Evolutionary conservation across 2,329 filamentous ascomycete genomes (phyloP).

Genomic region (Truncatella angustata): DNA sequence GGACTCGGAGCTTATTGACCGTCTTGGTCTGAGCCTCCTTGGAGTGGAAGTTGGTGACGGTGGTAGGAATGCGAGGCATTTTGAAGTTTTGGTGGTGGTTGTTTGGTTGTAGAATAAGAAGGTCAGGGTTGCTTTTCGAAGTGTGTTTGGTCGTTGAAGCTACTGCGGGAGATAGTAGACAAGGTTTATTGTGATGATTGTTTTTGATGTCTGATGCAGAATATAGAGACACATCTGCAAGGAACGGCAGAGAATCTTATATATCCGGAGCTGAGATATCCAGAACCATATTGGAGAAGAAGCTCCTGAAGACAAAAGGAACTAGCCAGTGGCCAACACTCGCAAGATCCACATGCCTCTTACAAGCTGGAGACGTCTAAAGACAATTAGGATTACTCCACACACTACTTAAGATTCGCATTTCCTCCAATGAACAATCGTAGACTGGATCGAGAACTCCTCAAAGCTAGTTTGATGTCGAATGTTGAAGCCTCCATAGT

Average conservation of each 20-base stretch:
- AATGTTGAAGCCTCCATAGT: too few relatives aligned
- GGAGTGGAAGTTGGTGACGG: slow-evolving; percentile 5
- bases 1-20: background rate
- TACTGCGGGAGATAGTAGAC: background rate
- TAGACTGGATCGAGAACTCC: too few relatives aligned
- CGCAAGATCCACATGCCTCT: too few relatives aligned
- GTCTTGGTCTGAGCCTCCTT: background rate
- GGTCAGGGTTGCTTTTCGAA: background rate
- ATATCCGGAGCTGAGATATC: background rate
- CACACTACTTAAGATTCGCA: too few relatives aligned
- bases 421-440: too few relatives aligned
- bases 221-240: slow-evolving; percentile 1
- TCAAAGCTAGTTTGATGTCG: too few relatives aligned
- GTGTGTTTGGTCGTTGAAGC: background rate
- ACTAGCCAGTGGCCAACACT: too few relatives aligned
- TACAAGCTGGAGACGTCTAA: too few relatives aligned
- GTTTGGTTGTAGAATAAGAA: background rate
- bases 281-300: too few relatives aligned
- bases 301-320: too few relatives aligned
- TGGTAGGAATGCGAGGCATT: slow-evolving; percentile 1
- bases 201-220: background rate
- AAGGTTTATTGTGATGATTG: background rate
- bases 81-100: background rate
- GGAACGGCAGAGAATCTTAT: background rate
- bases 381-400: too few relatives aligned